These are phyloP conservation scores for Xylaria castorea DNA, from an alignment of 495 filamentous ascomycete species.

Conservation along the genomic window DNA sequence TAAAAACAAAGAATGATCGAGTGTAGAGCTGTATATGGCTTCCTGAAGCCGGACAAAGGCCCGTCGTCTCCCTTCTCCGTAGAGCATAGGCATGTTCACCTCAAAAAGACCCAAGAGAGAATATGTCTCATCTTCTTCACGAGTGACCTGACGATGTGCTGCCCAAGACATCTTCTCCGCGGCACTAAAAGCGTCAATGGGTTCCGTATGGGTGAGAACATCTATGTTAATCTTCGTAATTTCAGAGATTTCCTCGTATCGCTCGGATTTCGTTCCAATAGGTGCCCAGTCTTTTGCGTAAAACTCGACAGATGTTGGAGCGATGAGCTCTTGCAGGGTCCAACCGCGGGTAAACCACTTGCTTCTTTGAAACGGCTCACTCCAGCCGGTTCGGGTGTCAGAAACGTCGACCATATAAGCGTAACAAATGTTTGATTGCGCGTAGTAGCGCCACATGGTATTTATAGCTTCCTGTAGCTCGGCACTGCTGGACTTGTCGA, in stretches of 20 bases:
- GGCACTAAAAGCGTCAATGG: neutral
- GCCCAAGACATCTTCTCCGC: constrained; percentile 42
- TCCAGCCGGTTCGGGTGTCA: neutral
- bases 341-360: no score
- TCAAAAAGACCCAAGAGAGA: constrained; percentile 42
- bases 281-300: constrained; percentile 34
- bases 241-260: neutral
- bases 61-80: constrained; percentile 38
- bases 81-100: constrained; percentile 42
- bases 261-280: neutral
- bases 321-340: neutral
- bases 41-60: constrained; percentile 42
- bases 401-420: constrained; percentile 14
- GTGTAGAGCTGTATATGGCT: constrained; percentile 37
- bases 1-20: constrained; percentile 33
- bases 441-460: constrained; percentile 53
- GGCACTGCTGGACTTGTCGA: constrained; percentile 51
- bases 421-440: constrained; percentile 22
- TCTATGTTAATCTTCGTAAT: constrained; percentile 11
- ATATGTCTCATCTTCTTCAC: constrained; percentile 41
- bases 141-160: constrained; percentile 33
- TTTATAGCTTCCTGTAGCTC: constrained; percentile 55
- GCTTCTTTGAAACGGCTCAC: neutral
- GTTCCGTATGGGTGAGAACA: neutral
- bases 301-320: constrained; percentile 34